Evolutionary conservation across 257 asterid genomes (phyloP), one percentile per base, ranked within the genome.

Genomic region (Gentiana straminea): DNA sequence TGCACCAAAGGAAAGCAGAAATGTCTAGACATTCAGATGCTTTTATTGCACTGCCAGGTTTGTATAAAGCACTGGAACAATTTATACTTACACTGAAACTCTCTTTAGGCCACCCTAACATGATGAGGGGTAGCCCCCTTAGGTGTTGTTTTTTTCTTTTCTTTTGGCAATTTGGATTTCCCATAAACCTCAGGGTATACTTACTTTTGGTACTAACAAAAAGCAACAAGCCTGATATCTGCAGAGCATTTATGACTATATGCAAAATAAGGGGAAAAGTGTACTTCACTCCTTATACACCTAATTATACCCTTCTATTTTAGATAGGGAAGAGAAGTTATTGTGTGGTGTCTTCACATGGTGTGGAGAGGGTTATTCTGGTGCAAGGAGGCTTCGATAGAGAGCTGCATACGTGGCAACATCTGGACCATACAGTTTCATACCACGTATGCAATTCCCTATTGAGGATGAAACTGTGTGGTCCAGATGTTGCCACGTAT

Each of bases 1-100:
- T 91, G 98, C 98, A 91, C 66, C 95, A 91, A 81, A 84, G 98
- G 76, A 91, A 91, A 79, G 98, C 98, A 39, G 95, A 91, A 70
- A 91, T 91, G 98, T 87, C 92, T 64, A 84, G 69, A 77, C 93
- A 91, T 57, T 91, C 98, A 11, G 95, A 91, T 73, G 98, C 98
- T 72, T 91, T 91, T 79, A 91, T 91, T 81, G 98, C 98, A 77
- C 84, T 91, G 70, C 96, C 98, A 79, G 98, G 98, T 90, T 68
- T 50, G 82, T 70, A 64, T 59, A 61, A 63, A 53, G 62, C 68
- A 57, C 45, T 58, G 59, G 33, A 39, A 61, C 15, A 35, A 51
- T 58, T 60, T 13, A 39, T 35, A 39, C 59, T 66, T 58, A 54
- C 68, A 66, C 59, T 46, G 12, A 59, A 57, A 58, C 13, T 67